A percentile compares a stretch with the other conserved stretches of the same genome.
Conservation (phyloP, 2,329 filamentous ascomycete species). For the Colletotrichum ledebouriae region DNA sequence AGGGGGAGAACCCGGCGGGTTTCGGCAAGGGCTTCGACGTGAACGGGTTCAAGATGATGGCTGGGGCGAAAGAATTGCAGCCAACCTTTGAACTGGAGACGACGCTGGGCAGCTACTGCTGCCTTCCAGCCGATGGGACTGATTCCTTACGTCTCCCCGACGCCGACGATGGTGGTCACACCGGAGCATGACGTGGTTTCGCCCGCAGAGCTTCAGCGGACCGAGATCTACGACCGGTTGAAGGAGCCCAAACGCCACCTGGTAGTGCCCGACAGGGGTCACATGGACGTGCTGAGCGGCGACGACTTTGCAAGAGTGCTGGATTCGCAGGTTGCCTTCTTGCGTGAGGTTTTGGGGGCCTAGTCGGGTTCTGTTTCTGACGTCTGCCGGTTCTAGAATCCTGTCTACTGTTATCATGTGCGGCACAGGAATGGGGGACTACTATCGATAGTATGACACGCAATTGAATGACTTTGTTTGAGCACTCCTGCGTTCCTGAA, state of each 20-base stretch:
- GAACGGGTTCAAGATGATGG: constrained; percentile 40
- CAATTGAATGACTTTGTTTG: constrained; percentile 50
- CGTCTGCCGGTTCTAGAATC: constrained; percentile 43
- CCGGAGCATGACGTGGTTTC: constrained; percentile 46
- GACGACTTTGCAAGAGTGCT: constrained; percentile 33
- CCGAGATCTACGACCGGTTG: neutral
- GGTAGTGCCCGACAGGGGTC: constrained; percentile 40
- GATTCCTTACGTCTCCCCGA: constrained; percentile 42
- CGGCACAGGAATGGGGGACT: neutral
- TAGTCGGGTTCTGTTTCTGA: neutral
- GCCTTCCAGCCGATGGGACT: constrained; percentile 43
- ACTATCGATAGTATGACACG: neutral
- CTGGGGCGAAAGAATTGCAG: neutral
- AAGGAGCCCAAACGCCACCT: constrained; percentile 37
- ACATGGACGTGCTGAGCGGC: constrained; percentile 43
- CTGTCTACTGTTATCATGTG: neutral
- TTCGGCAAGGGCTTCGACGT: constrained; percentile 45
- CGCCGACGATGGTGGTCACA: constrained; percentile 47
- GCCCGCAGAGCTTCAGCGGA: constrained; percentile 7
- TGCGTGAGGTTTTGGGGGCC: neutral
- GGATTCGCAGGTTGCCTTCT: constrained; percentile 24
- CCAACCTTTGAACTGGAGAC: constrained; percentile 46
- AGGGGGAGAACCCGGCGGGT: constrained; percentile 54
- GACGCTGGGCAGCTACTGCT: constrained; percentile 47
- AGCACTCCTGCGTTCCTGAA: constrained; percentile 49